Percentiles rank a stretch among this genome's conserved stretches.
These are phyloP conservation scores for Ophiostoma triangulosporum DNA, from an alignment of 2,329 filamentous ascomycete genomes.

Conservation along the genomic window DNA sequence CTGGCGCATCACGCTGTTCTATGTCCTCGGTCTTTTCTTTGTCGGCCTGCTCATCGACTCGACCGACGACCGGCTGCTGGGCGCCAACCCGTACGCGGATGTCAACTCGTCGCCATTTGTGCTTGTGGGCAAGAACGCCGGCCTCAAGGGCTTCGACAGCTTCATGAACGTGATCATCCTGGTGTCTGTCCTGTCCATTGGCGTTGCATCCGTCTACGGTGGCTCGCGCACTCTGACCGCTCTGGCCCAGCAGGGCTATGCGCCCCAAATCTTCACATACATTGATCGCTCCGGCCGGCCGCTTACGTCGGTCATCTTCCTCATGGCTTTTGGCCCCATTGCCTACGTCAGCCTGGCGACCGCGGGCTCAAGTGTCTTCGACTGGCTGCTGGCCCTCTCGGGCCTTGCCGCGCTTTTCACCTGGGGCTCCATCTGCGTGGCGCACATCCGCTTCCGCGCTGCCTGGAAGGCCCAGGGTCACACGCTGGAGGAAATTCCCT, in stretches of 20 bases:
- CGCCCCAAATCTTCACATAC: constrained; percentile 41
- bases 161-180: constrained; percentile 49
- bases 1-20: constrained; percentile 44
- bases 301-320: constrained; percentile 32
- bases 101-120: constrained; percentile 42
- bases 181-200: constrained; percentile 44
- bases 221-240: constrained; percentile 46
- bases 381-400: constrained; percentile 53
- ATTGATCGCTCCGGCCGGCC: constrained; percentile 45
- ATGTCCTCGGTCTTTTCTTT: constrained; percentile 38
- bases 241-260: constrained; percentile 44
- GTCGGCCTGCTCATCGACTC: constrained; percentile 36
- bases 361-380: constrained; percentile 38
- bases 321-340: constrained; percentile 36
- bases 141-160: constrained; percentile 35
- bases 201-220: constrained; percentile 45
- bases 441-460: constrained; percentile 54
- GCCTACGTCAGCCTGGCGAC: constrained; percentile 34
- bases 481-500: constrained; percentile 53
- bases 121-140: constrained; percentile 40
- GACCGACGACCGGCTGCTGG: constrained; percentile 32
- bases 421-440: constrained; percentile 55
- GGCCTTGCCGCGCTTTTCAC: constrained; percentile 53
- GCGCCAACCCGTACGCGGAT: constrained; percentile 31
- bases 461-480: constrained; percentile 52